These are phyloP conservation scores for Hypoxylon sp. DNA, from an alignment of 2,329 filamentous ascomycete genomes.

Conservation along the genomic window DNA sequence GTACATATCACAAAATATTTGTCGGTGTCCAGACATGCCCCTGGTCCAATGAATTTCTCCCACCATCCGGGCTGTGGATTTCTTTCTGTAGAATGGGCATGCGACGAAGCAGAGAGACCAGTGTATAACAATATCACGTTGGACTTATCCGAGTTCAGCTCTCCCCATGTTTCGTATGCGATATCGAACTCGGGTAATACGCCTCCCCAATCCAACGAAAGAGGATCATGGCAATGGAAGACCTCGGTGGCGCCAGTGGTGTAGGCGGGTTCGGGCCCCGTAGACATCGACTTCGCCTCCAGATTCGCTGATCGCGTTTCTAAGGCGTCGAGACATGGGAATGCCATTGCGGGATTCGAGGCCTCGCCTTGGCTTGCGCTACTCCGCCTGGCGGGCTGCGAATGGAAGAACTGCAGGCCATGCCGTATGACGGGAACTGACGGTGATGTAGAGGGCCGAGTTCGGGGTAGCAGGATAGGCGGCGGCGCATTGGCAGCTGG, in stretches of 20 bases:
- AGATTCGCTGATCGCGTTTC: slow-evolving; percentile 83
- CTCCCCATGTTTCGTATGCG: slow-evolving; percentile 94
- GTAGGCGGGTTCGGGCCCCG: slow-evolving; percentile 93
- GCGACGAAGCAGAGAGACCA: slow-evolving; percentile 94
- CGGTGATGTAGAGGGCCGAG: slow-evolving; percentile 17
- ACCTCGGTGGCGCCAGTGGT: slow-evolving; percentile 86
- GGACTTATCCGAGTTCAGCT: slow-evolving; percentile 80
- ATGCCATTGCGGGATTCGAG: slow-evolving; percentile 88
- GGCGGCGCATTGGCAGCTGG: slow-evolving; percentile 15
- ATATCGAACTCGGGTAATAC: slow-evolving; percentile 89
- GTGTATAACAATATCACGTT: slow-evolving; percentile 96
- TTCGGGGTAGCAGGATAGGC: slow-evolving; percentile 22
- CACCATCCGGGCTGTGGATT: slow-evolving; percentile 97
- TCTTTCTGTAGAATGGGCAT: slow-evolving; percentile 88
- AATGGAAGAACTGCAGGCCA: slow-evolving; percentile 44
- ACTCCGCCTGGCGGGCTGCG: slow-evolving; percentile 44
- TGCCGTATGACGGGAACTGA: slow-evolving; percentile 17
- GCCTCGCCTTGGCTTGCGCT: slow-evolving; percentile 54
- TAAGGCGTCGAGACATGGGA: slow-evolving; percentile 88
- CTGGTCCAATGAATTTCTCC: slow-evolving; percentile 97
- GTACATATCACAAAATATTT: slow-evolving; percentile 96
- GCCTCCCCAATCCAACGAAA: slow-evolving; percentile 94
- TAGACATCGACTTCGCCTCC: slow-evolving; percentile 73
- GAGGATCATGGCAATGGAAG: slow-evolving; percentile 79
- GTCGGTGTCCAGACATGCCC: slow-evolving; percentile 85